phyloP scores from a whole-genome alignment of 1,284 basidiomycete species.

The Ceratobasidium sp. region DNA sequence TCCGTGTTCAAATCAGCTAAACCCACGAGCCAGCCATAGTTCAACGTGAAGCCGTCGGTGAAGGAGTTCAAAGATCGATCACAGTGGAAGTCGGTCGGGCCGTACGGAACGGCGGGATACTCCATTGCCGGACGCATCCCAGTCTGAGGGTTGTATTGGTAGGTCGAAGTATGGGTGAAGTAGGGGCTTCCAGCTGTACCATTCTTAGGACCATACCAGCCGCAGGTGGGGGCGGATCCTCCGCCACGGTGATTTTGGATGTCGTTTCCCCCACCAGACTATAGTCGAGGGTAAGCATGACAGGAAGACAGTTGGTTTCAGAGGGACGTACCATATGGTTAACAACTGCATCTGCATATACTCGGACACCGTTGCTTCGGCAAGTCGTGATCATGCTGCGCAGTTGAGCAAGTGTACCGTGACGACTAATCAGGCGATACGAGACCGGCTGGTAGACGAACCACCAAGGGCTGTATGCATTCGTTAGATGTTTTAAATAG shows the following conservation, averaged over 20 bases:
- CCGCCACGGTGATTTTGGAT: conserved; percentile 42
- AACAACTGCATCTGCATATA: conserved; percentile 43
- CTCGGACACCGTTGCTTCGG: conserved; percentile 39
- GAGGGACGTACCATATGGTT: conserved; percentile 34
- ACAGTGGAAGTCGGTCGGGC: conserved; percentile 42
- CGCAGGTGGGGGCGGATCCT: conserved; percentile 27
- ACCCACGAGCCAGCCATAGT: conserved; percentile 40
- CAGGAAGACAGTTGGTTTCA: not conserved
- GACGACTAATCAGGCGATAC: conserved; percentile 40
- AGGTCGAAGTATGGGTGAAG: conserved; percentile 44
- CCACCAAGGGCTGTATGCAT: conserved; percentile 31
- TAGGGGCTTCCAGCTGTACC: conserved; percentile 41
- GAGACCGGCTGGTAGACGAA: conserved; percentile 42
- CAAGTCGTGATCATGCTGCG: conserved; percentile 44
- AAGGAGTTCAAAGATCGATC: conserved; percentile 37
- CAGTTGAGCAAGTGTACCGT: conserved; percentile 39
- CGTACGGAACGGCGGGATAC: conserved; percentile 40
- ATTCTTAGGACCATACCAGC: conserved; percentile 43
- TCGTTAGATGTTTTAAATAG: not conserved
- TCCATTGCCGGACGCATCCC: conserved; percentile 43
- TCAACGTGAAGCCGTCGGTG: conserved; percentile 39
- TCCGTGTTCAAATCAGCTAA: conserved; percentile 40
- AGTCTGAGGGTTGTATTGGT: conserved; percentile 38
- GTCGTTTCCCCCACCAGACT: conserved; percentile 45
- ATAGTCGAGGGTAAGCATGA: not conserved